These are phyloP conservation scores for Pleoardoris graminearum DNA, from an alignment of 2,329 filamentous ascomycete species.

Conservation along the genomic window DNA sequence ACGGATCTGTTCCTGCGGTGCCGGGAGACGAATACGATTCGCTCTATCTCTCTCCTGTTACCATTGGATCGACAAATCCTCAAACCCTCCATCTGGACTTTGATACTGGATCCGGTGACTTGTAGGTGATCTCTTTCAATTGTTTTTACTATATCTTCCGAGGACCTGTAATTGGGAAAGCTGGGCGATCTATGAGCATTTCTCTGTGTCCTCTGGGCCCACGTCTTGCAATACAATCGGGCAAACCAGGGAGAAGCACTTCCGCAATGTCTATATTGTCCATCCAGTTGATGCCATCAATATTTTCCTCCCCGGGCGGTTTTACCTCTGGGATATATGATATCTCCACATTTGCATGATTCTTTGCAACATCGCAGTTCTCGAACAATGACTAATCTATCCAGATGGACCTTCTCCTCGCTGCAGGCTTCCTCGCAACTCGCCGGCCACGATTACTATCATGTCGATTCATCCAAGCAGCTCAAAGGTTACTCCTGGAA, in stretches of 20 bases:
- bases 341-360: background rate
- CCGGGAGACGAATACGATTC: constrained; percentile 46
- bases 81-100: constrained; percentile 68
- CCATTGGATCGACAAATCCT: constrained; percentile 56
- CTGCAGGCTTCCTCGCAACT: constrained; percentile 57
- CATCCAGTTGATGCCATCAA: background rate
- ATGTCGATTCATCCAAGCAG: constrained; percentile 52
- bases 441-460: constrained; percentile 62
- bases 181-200: no score
- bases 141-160: no score
- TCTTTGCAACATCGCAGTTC: background rate
- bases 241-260: no score
- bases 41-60: constrained; percentile 54
- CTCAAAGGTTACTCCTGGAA: constrained; percentile 59
- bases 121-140: constrained; percentile 53
- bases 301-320: no score
- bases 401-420: constrained; percentile 68
- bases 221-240: no score
- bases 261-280: no score
- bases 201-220: no score
- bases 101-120: constrained; percentile 70
- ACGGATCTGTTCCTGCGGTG: constrained; percentile 46
- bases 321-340: background rate
- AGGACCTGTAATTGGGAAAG: no score
- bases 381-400: constrained; percentile 17